These are phyloP conservation scores for Licmophora abbreviata DNA, from an alignment of 108 stramenopile genomes.

Conservation along the genomic window DNA sequence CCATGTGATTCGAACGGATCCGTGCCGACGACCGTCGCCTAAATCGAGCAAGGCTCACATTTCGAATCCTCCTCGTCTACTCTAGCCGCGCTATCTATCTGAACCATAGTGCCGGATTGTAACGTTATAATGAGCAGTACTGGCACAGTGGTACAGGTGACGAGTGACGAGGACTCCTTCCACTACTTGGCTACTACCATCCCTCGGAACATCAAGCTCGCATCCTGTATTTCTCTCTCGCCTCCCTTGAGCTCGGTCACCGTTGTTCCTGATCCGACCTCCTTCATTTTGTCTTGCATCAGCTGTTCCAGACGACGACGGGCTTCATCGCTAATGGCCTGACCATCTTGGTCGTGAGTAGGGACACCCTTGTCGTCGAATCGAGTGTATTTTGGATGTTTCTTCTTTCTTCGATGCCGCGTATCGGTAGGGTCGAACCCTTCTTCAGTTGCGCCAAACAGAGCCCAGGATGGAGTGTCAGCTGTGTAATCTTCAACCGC, in stretches of 20 bases:
- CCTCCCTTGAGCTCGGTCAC: conserved; percentile 69
- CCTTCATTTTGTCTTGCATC: conserved; percentile 63
- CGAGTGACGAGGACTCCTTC: conserved; percentile 2
- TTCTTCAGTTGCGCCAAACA: conserved; percentile 85
- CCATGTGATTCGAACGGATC: no score
- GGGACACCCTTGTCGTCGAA: conserved; percentile 72
- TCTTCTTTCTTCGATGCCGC: conserved; percentile 73
- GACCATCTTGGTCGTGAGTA: conserved; percentile 67
- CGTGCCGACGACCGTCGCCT: no score
- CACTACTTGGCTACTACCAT: conserved; percentile 35
- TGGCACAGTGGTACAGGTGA: no score
- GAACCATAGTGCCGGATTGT: no score
- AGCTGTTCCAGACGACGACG: conserved; percentile 30
- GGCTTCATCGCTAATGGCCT: conserved; percentile 39
- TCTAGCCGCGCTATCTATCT: no score
- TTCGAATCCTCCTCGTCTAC: no score
- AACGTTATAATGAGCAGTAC: no score
- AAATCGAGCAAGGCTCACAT: no score
- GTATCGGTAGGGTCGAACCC: conserved; percentile 93
- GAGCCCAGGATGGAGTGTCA: conserved; percentile 85
- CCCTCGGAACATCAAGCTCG: conserved; percentile 84
- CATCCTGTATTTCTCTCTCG: conserved; percentile 67
- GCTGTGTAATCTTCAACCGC: conserved; percentile 81
- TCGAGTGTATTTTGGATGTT: conserved; percentile 68
- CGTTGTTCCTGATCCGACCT: conserved; percentile 54